Conservation (phyloP, 2,329 filamentous ascomycete species). For the Penicillium aurantiogriseum region DNA sequence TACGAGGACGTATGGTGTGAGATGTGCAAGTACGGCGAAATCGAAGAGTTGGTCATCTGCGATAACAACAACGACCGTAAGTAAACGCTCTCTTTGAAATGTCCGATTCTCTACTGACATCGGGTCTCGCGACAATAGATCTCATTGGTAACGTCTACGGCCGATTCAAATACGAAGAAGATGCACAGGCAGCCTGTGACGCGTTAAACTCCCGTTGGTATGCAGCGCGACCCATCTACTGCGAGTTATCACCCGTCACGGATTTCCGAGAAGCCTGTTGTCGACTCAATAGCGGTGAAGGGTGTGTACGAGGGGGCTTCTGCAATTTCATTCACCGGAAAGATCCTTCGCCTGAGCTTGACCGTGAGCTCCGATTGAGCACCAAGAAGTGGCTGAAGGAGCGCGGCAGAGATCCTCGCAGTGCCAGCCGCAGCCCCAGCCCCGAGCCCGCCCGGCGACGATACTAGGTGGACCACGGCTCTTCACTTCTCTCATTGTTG, state of each 20-base stretch:
- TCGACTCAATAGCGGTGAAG: conserved; percentile 88
- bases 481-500: conserved; percentile 8
- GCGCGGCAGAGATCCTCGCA: conserved; percentile 79
- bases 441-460: conserved; percentile 78
- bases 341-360: conserved; percentile 84
- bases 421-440: conserved; percentile 76
- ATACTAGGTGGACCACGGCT: conserved; percentile 49
- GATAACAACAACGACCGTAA: conserved; percentile 98
- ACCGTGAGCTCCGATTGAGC: conserved; percentile 78
- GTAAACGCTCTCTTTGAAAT: conserved; percentile 37
- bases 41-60: conserved; percentile 97
- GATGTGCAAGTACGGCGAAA: conserved; percentile 97
- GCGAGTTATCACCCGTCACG: conserved; percentile 93
- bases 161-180: conserved; percentile 99
- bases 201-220: conserved; percentile 95
- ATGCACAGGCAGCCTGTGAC: conserved; percentile 89
- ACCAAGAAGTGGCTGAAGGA: conserved; percentile 96
- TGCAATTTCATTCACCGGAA: conserved; percentile 99
- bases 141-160: conserved; percentile 99
- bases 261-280: conserved; percentile 98
- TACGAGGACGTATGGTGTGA: conserved; percentile 99
- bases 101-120: conserved; percentile 14
- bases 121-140: conserved; percentile 52
- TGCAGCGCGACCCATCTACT: conserved; percentile 94
- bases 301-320: conserved; percentile 92